phyloP scores from a whole-genome alignment of 768 basidiomycete genomes.

The Ephemerocybe angulata region DNA sequence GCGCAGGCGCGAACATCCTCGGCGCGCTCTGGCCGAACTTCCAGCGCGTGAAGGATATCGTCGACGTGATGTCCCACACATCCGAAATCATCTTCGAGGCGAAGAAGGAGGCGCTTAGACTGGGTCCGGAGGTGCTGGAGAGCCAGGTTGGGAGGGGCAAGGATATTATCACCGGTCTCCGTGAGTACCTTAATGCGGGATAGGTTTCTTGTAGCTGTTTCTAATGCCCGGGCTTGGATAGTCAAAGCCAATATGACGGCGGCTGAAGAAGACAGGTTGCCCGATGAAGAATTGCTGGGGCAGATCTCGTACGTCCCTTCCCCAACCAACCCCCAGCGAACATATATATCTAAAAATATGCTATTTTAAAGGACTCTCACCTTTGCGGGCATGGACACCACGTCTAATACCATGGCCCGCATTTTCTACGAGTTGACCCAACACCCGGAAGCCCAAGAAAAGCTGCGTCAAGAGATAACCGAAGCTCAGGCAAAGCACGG shows the following conservation, averaged over 20 bases:
- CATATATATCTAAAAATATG: background rate
- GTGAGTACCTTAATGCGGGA: no score
- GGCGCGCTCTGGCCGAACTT: conserved; percentile 26
- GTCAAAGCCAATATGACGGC: conserved; percentile 38
- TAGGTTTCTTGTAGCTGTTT: background rate
- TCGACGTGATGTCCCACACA: conserved; percentile 32
- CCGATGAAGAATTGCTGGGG: conserved; percentile 36
- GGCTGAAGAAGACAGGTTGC: conserved; percentile 26
- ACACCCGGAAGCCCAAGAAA: conserved; percentile 35
- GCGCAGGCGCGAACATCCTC: conserved; percentile 29
- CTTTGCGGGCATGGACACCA: conserved; percentile 42
- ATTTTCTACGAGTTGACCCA: conserved; percentile 29
- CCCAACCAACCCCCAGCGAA: no score
- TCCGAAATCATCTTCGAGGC: conserved; percentile 34
- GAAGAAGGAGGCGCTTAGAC: conserved; percentile 33
- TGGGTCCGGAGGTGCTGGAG: conserved; percentile 32
- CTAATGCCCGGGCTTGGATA: conserved; percentile 11
- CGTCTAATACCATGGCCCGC: conserved; percentile 33
- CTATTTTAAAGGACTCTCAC: conserved; percentile 26
- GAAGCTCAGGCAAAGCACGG: conserved; percentile 22
- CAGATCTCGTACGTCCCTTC: conserved; percentile 27
- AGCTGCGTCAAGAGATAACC: conserved; percentile 31
- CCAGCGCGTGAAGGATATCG: conserved; percentile 27
- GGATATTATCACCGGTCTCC: conserved; percentile 28
- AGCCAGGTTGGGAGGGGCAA: conserved; percentile 30